phyloP scores from a whole-genome alignment of 768 basidiomycete genomes.

The Fomitopsis serialis region DNA sequence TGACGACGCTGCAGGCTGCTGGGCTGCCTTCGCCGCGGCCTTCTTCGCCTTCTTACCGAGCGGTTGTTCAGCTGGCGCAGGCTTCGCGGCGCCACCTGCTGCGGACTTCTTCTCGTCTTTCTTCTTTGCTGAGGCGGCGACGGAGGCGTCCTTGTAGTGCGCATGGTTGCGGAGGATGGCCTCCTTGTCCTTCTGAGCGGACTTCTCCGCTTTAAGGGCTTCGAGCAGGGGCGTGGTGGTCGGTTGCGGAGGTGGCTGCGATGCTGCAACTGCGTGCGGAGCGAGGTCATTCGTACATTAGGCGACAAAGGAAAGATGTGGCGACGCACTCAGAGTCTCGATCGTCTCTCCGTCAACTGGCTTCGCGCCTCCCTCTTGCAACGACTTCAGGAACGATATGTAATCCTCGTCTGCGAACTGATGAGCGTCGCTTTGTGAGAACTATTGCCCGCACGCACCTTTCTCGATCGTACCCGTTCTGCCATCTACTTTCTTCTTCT shows the following conservation, averaged over 20 bases:
- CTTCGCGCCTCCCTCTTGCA: slow-evolving; percentile 46
- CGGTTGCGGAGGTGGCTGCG: slow-evolving; percentile 52
- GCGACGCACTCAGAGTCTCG: slow-evolving; percentile 59
- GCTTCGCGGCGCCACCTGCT: slow-evolving; percentile 8
- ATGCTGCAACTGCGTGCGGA: slow-evolving; percentile 50
- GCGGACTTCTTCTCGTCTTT: slow-evolving; percentile 33
- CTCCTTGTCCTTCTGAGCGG: slow-evolving; percentile 63
- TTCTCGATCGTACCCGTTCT: slow-evolving; percentile 87
- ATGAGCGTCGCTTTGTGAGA: no score
- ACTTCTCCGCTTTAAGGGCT: slow-evolving; percentile 83
- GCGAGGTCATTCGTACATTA: background rate
- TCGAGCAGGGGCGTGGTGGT: slow-evolving; percentile 91
- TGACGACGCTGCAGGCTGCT: slow-evolving; percentile 4
- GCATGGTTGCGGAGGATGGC: slow-evolving; percentile 66
- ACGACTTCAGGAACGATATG: slow-evolving; percentile 71
- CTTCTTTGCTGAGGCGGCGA: slow-evolving; percentile 20
- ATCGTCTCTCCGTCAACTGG: slow-evolving; percentile 54
- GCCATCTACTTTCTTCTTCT: slow-evolving; percentile 74
- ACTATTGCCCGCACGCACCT: slow-evolving; percentile 39
- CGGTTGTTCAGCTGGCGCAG: slow-evolving; percentile 16
- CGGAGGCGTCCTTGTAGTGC: slow-evolving; percentile 55
- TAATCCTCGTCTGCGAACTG: slow-evolving; percentile 66
- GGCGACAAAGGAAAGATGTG: background rate
- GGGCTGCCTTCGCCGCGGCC: slow-evolving; percentile 20
- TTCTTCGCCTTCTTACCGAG: slow-evolving; percentile 34